phyloP scores from a whole-genome alignment of 352 stramenopile species.

The Bremia lactucae region DNA sequence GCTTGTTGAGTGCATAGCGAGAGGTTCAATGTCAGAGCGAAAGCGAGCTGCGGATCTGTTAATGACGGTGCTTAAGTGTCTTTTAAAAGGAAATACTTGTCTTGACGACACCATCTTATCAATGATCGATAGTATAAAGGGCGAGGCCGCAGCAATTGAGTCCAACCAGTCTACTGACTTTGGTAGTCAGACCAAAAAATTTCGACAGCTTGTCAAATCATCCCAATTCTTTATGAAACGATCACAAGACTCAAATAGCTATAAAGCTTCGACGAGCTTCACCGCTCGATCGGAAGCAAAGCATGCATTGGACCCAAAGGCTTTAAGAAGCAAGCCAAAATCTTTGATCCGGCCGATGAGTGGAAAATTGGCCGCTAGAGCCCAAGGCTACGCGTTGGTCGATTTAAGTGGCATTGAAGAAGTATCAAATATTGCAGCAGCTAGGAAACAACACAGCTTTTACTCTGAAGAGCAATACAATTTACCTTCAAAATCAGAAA shows the following conservation, averaged over 20 bases:
- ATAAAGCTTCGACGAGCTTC: conserved; percentile 11
- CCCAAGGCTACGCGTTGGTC: conserved; percentile 28
- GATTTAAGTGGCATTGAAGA: conserved; percentile 37
- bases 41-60: conserved; percentile 53
- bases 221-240: conserved; percentile 46
- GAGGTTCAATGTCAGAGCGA: conserved; percentile 36
- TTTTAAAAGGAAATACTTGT: conserved; percentile 38
- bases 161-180: conserved; percentile 64
- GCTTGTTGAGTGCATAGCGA: conserved; percentile 48
- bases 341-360: conserved; percentile 35
- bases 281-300: conserved; percentile 20
- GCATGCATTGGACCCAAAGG: conserved; percentile 6
- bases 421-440: conserved; percentile 33
- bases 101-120: conserved; percentile 38
- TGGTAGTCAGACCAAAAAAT: conserved; percentile 47
- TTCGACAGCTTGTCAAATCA: conserved; percentile 43
- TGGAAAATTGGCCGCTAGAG: conserved; percentile 43
- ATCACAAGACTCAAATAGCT: conserved; percentile 5
- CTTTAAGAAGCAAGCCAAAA: conserved; percentile 8
- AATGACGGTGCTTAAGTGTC: conserved; percentile 46
- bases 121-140: conserved; percentile 44
- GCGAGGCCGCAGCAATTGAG: conserved; percentile 33
- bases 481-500: conserved; percentile 8
- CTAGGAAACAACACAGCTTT: conserved; percentile 61
- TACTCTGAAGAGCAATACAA: conserved; percentile 58